phyloP scores from a whole-genome alignment of 2,329 filamentous ascomycete genomes.

The Lachnellula cervina region DNA sequence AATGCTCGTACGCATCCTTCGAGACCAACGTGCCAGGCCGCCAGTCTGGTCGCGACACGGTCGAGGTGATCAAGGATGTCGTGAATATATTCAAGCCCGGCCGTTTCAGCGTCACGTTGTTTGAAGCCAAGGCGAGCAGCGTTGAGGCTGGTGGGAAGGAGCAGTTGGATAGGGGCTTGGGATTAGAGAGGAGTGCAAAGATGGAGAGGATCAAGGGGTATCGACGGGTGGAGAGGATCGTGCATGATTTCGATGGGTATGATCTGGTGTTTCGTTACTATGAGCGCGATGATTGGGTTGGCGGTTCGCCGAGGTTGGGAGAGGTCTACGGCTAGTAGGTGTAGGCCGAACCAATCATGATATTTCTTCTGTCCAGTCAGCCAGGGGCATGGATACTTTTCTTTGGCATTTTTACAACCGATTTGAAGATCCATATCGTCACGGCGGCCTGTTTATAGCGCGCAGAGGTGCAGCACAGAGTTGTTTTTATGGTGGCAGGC shows the following conservation, averaged over 20 bases:
- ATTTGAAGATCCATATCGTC: too few species aligned
- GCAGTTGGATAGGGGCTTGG: conserved; percentile 34
- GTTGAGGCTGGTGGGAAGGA: conserved; percentile 10
- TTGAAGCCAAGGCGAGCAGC: conserved; percentile 71
- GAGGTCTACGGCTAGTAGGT: conserved; percentile 23
- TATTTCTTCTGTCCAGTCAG: not conserved
- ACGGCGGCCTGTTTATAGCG: too few species aligned
- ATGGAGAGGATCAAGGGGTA: conserved; percentile 78
- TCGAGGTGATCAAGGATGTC: conserved; percentile 88
- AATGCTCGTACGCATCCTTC: conserved; percentile 96
- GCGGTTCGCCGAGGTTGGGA: conserved; percentile 29
- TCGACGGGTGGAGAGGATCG: conserved; percentile 84
- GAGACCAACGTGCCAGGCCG: conserved; percentile 94
- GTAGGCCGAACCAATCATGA: not conserved
- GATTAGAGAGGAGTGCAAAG: conserved; percentile 39
- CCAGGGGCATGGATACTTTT: too few species aligned
- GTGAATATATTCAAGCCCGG: conserved; percentile 95
- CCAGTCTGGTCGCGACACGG: conserved; percentile 81
- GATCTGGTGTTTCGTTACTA: conserved; percentile 96
- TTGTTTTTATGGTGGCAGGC: too few species aligned
- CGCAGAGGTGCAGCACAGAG: too few species aligned
- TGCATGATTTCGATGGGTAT: conserved; percentile 96
- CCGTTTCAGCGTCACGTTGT: conserved; percentile 95
- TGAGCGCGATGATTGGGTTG: conserved; percentile 73
- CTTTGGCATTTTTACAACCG: too few species aligned